Conservation (phyloP, 805 yeast species). For the Saccharomycopsis babjevae region DNA sequence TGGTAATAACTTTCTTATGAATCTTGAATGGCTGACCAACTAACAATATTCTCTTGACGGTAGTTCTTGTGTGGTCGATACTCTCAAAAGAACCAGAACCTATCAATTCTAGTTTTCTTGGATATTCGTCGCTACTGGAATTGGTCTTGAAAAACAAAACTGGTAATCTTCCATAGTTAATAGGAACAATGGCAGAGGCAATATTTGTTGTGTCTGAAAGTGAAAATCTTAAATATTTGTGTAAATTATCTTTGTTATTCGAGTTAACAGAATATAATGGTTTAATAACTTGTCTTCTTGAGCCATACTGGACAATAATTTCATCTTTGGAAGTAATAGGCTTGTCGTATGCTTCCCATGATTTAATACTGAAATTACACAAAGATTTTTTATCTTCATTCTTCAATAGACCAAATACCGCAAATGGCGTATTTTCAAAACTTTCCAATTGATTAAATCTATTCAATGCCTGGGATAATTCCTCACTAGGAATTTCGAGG, state of each 20-base stretch:
- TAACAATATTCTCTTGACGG: conserved; percentile 79
- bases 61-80: conserved; percentile 71
- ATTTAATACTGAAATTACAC: conserved; percentile 68
- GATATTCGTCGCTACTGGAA: conserved; percentile 34
- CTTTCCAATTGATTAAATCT: conserved; percentile 33
- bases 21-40: conserved; percentile 95
- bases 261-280: conserved; percentile 80
- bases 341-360: conserved; percentile 83
- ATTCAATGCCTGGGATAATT: conserved; percentile 18
- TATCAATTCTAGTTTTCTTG: conserved; percentile 47
- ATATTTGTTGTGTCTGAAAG: conserved; percentile 67
- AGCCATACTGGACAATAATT: conserved; percentile 84
- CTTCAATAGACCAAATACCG: conserved; percentile 62
- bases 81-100: conserved; percentile 89
- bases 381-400: conserved; percentile 84
- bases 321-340: conserved; percentile 80
- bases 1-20: conserved; percentile 83
- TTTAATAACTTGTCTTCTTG: conserved; percentile 70
- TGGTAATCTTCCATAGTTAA: conserved; percentile 74
- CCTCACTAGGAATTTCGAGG: conserved; percentile 44
- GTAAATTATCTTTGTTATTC: conserved; percentile 60
- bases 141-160: conserved; percentile 61
- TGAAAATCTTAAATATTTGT: conserved; percentile 73
- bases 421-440: conserved; percentile 40
- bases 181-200: conserved; percentile 86